Evolutionary conservation across 208 protist species (phyloP).

Genomic region (Wallacemonas collosoma): DNA sequence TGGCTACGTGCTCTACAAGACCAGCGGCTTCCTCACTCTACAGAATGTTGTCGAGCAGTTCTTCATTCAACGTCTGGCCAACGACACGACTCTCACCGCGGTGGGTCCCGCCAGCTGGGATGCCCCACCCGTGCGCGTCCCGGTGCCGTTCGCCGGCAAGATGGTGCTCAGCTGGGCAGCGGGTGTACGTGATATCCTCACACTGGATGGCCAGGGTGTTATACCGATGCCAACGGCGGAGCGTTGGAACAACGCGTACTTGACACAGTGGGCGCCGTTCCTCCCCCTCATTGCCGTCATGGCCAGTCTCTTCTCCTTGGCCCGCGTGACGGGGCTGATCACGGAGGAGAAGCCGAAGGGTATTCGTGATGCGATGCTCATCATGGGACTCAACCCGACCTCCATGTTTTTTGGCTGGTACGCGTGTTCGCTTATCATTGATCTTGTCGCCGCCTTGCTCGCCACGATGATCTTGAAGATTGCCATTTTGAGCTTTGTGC

Average conservation of each 20-base stretch:
- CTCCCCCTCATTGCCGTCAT: conserved; percentile 78
- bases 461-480: conserved; percentile 54
- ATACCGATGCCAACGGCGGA: conserved; percentile 63
- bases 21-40: conserved; percentile 82
- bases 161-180: conserved; percentile 3
- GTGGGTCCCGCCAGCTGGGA: conserved; percentile 19
- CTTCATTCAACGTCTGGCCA: conserved; percentile 33
- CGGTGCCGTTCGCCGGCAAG: not conserved
- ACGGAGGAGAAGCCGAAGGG: conserved; percentile 80
- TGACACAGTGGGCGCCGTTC: conserved; percentile 62
- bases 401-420: conserved; percentile 79
- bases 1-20: conserved; percentile 67
- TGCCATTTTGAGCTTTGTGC: conserved; percentile 59
- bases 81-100: conserved; percentile 4
- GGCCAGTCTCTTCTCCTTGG: conserved; percentile 73
- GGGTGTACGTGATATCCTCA: conserved; percentile 44
- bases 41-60: conserved; percentile 75
- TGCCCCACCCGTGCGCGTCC: not conserved
- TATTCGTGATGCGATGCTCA: conserved; percentile 86
- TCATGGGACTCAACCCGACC: conserved; percentile 83
- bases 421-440: conserved; percentile 52
- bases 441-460: conserved; percentile 59
- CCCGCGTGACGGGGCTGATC: conserved; percentile 61
- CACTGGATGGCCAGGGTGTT: conserved; percentile 33
- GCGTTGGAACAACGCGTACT: conserved; percentile 53